Evolutionary conservation across 139 green algal genomes (phyloP).

Genomic region (Chlamydomonas incerta): DNA sequence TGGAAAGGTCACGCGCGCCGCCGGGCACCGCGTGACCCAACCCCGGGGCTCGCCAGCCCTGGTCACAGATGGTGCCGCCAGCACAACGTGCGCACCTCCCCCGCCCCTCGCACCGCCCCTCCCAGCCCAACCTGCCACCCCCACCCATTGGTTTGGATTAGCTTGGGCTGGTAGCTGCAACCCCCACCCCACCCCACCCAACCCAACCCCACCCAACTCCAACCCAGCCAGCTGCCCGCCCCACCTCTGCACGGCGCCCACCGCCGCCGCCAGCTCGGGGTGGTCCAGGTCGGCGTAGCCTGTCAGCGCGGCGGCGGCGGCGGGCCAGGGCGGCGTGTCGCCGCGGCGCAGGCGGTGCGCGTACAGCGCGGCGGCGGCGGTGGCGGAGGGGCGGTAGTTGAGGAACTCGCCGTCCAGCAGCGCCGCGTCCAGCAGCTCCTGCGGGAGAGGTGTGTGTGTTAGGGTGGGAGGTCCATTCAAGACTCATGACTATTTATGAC

Average conservation of each 20-base stretch:
- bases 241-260: slow-evolving; percentile 76
- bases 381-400: slow-evolving; percentile 61
- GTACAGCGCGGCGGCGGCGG: slow-evolving; percentile 64
- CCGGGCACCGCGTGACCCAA: too few relatives aligned
- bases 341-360: slow-evolving; percentile 51
- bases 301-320: slow-evolving; percentile 52
- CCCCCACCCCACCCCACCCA: neutral
- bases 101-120: too few relatives aligned
- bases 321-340: slow-evolving; percentile 62
- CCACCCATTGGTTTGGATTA: too few relatives aligned
- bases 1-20: too few relatives aligned
- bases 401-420: slow-evolving; percentile 59
- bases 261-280: slow-evolving; percentile 80
- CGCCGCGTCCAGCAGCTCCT: neutral
- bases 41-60: too few relatives aligned
- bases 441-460: neutral
- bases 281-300: slow-evolving; percentile 73
- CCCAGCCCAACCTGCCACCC: too few relatives aligned
- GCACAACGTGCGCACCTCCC: too few relatives aligned
- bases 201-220: neutral
- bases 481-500: too few relatives aligned
- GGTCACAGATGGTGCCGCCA: too few relatives aligned
- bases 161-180: too few relatives aligned
- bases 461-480: too few relatives aligned
- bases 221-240: too few relatives aligned